Conservation (phyloP, 83 land plant genomes). For the Picea abies region DNA sequence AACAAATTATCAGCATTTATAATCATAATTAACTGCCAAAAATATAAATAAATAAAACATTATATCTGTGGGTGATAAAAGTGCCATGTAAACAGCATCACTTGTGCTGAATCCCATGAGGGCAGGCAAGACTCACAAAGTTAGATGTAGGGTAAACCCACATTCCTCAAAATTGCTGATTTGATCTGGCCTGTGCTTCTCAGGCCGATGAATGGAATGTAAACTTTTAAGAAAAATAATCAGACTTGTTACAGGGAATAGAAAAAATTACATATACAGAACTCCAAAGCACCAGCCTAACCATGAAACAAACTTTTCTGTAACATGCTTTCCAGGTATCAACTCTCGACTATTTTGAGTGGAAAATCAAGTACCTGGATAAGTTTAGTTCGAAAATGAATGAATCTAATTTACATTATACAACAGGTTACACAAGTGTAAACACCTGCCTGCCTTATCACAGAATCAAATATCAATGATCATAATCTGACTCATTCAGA, state of each 20-base stretch:
- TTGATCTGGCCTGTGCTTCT: not conserved
- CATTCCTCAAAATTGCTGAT: not conserved
- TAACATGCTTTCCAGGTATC: not conserved
- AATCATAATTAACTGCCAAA: too few relatives aligned
- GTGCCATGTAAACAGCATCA: too few relatives aligned
- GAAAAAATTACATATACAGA: conserved; percentile 5
- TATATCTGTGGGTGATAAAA: too few relatives aligned
- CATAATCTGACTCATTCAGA: conserved; percentile 24
- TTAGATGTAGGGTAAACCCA: not conserved
- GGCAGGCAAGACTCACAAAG: too few relatives aligned
- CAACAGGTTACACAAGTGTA: too few relatives aligned
- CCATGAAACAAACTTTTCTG: conserved; percentile 9
- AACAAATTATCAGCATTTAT: too few relatives aligned
- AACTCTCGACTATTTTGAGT: conserved; percentile 1
- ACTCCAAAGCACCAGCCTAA: not conserved
- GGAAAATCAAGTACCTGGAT: not conserved
- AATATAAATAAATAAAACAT: too few relatives aligned
- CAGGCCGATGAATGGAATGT: not conserved
- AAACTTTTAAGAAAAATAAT: conserved; percentile 4
- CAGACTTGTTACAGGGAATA: not conserved
- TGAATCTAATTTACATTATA: conserved; percentile 9
- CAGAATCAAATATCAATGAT: conserved; percentile 2
- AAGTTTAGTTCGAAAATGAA: conserved; percentile 1
- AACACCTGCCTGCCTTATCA: not conserved
- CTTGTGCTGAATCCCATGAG: too few relatives aligned